These are phyloP conservation scores for Auricularia sp. DNA, from an alignment of 768 basidiomycete genomes.

Conservation along the genomic window DNA sequence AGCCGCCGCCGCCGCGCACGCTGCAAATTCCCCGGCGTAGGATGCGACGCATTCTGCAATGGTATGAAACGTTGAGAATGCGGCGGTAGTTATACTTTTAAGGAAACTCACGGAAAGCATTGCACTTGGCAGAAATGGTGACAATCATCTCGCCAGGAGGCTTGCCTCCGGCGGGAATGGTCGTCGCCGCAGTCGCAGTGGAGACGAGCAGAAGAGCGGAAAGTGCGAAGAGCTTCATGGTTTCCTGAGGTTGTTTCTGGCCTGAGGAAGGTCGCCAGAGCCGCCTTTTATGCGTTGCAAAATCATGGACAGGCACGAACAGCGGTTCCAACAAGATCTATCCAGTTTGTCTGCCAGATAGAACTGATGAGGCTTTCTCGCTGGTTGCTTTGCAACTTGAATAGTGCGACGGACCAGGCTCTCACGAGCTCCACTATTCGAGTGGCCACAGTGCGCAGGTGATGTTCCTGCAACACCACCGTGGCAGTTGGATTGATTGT, in stretches of 20 bases:
- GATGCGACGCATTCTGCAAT: background rate
- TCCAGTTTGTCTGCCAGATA: no score
- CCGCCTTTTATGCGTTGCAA: no score
- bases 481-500: no score
- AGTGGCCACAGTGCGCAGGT: no score
- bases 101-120: background rate
- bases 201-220: background rate
- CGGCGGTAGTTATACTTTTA: background rate
- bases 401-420: no score
- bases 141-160: background rate
- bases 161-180: background rate
- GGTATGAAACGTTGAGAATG: background rate
- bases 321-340: no score
- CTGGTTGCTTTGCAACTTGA: no score
- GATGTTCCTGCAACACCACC: no score
- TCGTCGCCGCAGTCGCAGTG: background rate
- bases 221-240: background rate
- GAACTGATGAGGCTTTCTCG: no score
- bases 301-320: no score
- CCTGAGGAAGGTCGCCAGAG: no score
- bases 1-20: background rate
- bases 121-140: background rate
- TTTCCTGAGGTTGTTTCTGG: background rate
- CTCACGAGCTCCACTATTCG: no score
- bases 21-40: background rate